These are phyloP conservation scores for Exophiala aquamarina DNA, from an alignment of 2,329 filamentous ascomycete genomes.

Conservation along the genomic window DNA sequence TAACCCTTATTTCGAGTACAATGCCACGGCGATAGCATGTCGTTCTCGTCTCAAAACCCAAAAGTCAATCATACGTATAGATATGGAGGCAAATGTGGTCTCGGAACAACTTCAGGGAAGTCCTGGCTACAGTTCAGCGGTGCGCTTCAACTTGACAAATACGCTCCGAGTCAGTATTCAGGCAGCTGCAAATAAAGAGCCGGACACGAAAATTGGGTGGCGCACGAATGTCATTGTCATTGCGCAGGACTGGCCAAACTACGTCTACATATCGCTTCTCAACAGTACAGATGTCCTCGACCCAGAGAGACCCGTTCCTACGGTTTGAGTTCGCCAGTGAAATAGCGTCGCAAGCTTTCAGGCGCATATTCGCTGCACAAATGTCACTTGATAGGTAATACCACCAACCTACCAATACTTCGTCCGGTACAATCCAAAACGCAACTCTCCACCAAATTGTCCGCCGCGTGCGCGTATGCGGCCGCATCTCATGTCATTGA, in stretches of 20 bases:
- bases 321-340: neutral
- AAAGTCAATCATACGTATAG: neutral
- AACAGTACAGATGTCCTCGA: neutral
- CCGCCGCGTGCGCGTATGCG: slow-evolving; percentile 15
- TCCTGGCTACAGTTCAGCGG: neutral
- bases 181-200: neutral
- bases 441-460: neutral
- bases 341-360: neutral
- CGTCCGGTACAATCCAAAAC: neutral
- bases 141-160: neutral
- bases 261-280: neutral
- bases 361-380: slow-evolving; percentile 2
- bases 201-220: neutral
- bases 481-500: slow-evolving; percentile 34
- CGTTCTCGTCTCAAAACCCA: neutral
- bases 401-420: neutral
- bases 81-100: neutral
- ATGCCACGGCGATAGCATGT: slow-evolving; percentile 5
- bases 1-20: slow-evolving; percentile 5
- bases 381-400: neutral
- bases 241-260: slow-evolving; percentile 3
- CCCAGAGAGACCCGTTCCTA: neutral
- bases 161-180: neutral
- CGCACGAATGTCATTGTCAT: slow-evolving; percentile 1
- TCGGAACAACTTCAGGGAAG: neutral